phyloP scores from a whole-genome alignment of 306 rosid species.

The Vigna reflexopilosa region DNA sequence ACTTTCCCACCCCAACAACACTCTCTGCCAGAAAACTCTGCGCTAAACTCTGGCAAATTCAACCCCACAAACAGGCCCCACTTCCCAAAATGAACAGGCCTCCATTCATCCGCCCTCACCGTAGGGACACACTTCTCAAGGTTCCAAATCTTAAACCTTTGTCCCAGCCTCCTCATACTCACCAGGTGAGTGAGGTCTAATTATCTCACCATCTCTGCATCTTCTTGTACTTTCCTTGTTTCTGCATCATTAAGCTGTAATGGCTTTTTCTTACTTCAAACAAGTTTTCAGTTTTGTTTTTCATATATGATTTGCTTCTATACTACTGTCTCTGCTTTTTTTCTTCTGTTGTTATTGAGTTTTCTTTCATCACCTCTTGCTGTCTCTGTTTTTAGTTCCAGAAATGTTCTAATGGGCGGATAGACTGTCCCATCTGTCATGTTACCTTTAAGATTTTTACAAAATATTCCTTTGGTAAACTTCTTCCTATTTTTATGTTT shows the following conservation, averaged over 20 bases:
- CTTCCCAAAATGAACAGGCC: constrained; percentile 47
- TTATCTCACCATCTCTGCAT: background rate
- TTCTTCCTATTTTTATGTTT: background rate
- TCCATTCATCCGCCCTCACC: constrained; percentile 36
- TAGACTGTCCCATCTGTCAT: constrained; percentile 19
- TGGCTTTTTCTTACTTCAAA: background rate
- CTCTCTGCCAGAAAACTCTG: constrained; percentile 79
- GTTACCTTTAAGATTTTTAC: background rate
- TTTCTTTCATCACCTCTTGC: background rate
- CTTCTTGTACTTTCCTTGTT: background rate
- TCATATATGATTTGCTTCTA: background rate
- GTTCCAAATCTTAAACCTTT: constrained; percentile 16
- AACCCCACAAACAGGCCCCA: constrained; percentile 54
- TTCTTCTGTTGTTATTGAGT: too few species aligned
- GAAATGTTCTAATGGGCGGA: background rate
- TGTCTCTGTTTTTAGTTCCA: background rate
- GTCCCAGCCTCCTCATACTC: constrained; percentile 44
- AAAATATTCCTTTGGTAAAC: background rate
- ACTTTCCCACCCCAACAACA: constrained; percentile 39
- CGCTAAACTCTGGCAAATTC: constrained; percentile 73
- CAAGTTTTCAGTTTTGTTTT: constrained; percentile 1
- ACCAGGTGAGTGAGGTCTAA: constrained; percentile 43
- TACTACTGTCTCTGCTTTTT: constrained; percentile 5
- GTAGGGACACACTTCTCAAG: constrained; percentile 30
- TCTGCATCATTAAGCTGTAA: background rate